Evolutionary conservation across 768 basidiomycete species (phyloP).

Genomic region (Phylloporus sp.): DNA sequence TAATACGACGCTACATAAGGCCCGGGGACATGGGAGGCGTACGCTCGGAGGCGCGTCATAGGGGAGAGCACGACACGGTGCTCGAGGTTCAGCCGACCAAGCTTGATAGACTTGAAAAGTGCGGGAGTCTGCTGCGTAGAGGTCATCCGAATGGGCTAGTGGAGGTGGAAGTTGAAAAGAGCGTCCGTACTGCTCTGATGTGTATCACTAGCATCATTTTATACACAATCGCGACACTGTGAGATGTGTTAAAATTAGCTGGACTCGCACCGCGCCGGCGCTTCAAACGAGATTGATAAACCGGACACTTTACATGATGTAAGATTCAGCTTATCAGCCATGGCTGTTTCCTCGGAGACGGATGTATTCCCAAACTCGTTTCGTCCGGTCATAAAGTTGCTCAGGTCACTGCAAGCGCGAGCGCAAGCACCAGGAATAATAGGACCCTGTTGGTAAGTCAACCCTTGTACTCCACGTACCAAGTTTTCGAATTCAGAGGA

Average conservation of each 20-base stretch:
- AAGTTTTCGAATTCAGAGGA: too few relatives aligned
- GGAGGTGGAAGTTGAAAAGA: background rate
- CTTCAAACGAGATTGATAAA: too few relatives aligned
- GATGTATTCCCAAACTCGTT: too few relatives aligned
- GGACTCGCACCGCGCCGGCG: too few relatives aligned
- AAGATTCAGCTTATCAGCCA: too few relatives aligned
- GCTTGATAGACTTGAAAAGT: conserved; percentile 44
- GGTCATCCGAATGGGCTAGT: background rate
- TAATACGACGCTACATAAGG: conserved; percentile 42
- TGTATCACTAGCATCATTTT: background rate
- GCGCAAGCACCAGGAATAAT: too few relatives aligned
- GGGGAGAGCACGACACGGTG: conserved; percentile 56
- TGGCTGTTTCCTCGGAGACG: too few relatives aligned
- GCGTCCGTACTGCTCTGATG: background rate
- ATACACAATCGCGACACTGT: background rate
- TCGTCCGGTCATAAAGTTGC: too few relatives aligned
- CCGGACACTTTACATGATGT: too few relatives aligned
- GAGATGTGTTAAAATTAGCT: background rate
- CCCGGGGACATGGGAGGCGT: conserved; percentile 33
- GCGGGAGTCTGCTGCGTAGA: background rate
- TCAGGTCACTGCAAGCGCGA: too few relatives aligned
- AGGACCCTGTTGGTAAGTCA: too few relatives aligned
- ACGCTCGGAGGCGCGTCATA: conserved; percentile 43
- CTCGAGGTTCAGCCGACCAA: conserved; percentile 39
- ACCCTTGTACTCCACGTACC: too few relatives aligned